Conservation (phyloP, 1,139 yeast genomes). For the Williopsis jadinii region DNA sequence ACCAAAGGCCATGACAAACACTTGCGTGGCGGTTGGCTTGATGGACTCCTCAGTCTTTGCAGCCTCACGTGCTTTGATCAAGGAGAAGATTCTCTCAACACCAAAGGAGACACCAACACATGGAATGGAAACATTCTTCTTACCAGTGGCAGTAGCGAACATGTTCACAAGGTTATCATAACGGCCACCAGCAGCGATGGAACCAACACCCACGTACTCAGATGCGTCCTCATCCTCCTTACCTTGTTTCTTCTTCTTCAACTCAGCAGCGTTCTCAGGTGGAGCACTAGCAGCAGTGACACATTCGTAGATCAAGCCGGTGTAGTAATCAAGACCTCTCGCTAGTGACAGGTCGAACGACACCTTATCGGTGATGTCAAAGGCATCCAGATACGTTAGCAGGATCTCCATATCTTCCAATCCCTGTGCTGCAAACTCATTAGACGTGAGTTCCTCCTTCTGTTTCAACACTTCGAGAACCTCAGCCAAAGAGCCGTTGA, state of each 20-base stretch:
- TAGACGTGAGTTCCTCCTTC: constrained; percentile 51
- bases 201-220: constrained; percentile 95
- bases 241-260: constrained; percentile 35
- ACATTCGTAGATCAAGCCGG: constrained; percentile 94
- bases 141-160: constrained; percentile 80
- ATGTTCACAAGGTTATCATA: constrained; percentile 94
- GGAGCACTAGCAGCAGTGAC: constrained; percentile 95
- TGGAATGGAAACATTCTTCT: constrained; percentile 75
- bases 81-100: constrained; percentile 87
- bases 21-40: constrained; percentile 85
- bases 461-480: constrained; percentile 48
- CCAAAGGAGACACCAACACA: constrained; percentile 98
- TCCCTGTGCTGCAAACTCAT: constrained; percentile 74
- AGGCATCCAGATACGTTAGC: constrained; percentile 76
- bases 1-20: constrained; percentile 94
- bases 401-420: constrained; percentile 70
- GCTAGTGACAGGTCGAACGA: constrained; percentile 93
- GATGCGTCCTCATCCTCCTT: constrained; percentile 82
- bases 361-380: constrained; percentile 53
- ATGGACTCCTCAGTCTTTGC: constrained; percentile 46
- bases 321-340: constrained; percentile 94
- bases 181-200: constrained; percentile 98
- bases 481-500: constrained; percentile 70
- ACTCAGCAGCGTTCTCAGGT: constrained; percentile 66
- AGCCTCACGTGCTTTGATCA: constrained; percentile 67